Base-by-base conservation (phyloP, 345 rosid species). In the Noccaea caerulescens region DNA sequence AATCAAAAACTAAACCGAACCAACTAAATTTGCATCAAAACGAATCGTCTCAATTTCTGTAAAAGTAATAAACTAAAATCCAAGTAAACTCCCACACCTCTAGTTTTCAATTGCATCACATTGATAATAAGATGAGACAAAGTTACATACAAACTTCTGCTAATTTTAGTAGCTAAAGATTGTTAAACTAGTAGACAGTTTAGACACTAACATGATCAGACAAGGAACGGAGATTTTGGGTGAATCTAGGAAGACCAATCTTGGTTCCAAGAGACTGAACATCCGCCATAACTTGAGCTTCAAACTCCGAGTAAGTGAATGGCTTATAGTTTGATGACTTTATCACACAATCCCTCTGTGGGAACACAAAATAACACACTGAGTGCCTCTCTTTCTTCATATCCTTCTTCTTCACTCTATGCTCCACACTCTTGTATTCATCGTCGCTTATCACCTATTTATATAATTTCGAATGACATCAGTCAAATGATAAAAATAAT, bases 361-460 rank as follows among this genome's bases (percentile, higher is more conserved):
- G 97, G 67, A 87, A 93, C 59, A 88, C 91, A 13, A 90, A 93
- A 69, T 93, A 93, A 70, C 98, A 85, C 4, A 90, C 64, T 2
- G 98, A 93, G 36, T 79, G 60, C 71, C 98, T 72, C 42, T 93
- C 91, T 44, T 63, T 51, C 1, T 69, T 9, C 46, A 3, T 60
- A 25, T 55, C 50, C 66, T 72, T 82, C 71, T 72, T 77, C 69
- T 68, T 81, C 75, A 88, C 98, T 59, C 87, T 85, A 70, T 90
- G 97, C 10, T 42, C 79, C 66, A 77, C 89, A 53, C 98, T 90
- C 72, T 37, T 65, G 75, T 81, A 90, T 43, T 77, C 75, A 20
- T 90, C 92, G 3, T 86, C 63, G 75, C 98, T 90, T 77, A 90
- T 82, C 3, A 82, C 98, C 98, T 92, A 46, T 32, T 10, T 32